Base-by-base conservation (phyloP, 768 basidiomycete genomes). In the Calvatia gigantea region DNA sequence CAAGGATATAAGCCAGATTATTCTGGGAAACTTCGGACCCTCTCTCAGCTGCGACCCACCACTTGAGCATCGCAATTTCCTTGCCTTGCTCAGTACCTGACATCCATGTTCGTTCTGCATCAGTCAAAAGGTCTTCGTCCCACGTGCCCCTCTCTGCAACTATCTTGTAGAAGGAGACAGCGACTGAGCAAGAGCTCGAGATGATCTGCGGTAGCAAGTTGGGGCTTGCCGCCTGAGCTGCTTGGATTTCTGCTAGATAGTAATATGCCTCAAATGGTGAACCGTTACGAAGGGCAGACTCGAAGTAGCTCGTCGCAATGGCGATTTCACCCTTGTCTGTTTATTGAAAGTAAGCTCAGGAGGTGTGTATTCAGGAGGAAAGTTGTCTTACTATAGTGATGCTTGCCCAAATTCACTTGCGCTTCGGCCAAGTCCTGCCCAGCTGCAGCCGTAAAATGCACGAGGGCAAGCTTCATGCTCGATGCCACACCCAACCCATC, bases 231-330 rank as follows among this genome's bases (percentile, higher is more conserved):
- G 82, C 83, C 56, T 81, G 80, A 27, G 75, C 65, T 27, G 86
- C 79, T 58, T 97, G 84, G 12, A 97, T 85, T 60, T 87, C 82
- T 21, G 91, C 94, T 8, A 97, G 81, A 64, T 97, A 94, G 71
- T 94, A 96, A 70, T 90, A 96, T 1, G 95, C 89, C 66, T 99
- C 95, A 56, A 96, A 94, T 0, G 91, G 89, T 3, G 96, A 95
- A 3, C 96, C 97, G 60, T 83, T 79, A 1, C 89, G 83, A 44
- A 96, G 74, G 2, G 95, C 97, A 23, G 78, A 79, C 68, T 98
- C 92, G 62, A 98, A 90, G 65, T 86, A 86, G 1, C 81, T 78
- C 1, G 76, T 81, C 0, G 95, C 94, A 4, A 79, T 59, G 23
- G 73, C 70, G 21, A 85, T 46, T 42, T 98, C 94, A 15, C 86